Base-by-base conservation (phyloP, 2,329 filamentous ascomycete species). In the Hypoxylon sp. region DNA sequence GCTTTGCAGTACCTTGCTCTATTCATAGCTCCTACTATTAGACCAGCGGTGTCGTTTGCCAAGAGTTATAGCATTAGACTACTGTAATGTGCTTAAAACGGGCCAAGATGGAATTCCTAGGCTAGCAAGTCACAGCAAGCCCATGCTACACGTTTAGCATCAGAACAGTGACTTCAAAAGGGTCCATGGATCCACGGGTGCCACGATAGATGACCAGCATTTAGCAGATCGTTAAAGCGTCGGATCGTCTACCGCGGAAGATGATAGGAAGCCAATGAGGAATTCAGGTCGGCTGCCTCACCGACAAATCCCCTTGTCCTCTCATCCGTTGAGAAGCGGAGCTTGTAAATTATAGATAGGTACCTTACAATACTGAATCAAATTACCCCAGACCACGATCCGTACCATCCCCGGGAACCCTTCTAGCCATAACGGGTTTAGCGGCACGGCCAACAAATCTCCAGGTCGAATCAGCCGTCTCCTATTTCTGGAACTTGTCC, bases 311-410 rank as follows among this genome's bases (percentile, higher is more conserved):
- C 66, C 66, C 59, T 61, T 64, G 48, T 50, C 33, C 53, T 58
- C 63, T 44, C 66, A 71, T 54, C 66, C 55, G 69, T 71, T 71
- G 69, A 71, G 69, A 57, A 63, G 44, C 60, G 60, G 60, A 63
- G 60, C 44, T 27, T 27, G 25, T 48, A 22, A 27, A 20, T 40
- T 33, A 20, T 27, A 58, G 7, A 27, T 33, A 33, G 8, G 8
- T 33, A 33, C 31, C 6, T 33, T 33, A 42, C 50, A 50, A 33
- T 63, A 60, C 59, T 59, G 49, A 63, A 42, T 25, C 56, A 31
- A 63, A 51, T 37, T 64, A 66, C 59, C 63, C 67, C 67, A 60
- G 63, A 66, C 42, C 57, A 33, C 44, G 68, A 64, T 62, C 64
- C 61, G 61, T 58, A 57, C 54, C 60, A 58, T 61, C 53, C 60